Base-by-base conservation (phyloP, 2,329 filamentous ascomycete species). In the Dactylonectria estremocensis region DNA sequence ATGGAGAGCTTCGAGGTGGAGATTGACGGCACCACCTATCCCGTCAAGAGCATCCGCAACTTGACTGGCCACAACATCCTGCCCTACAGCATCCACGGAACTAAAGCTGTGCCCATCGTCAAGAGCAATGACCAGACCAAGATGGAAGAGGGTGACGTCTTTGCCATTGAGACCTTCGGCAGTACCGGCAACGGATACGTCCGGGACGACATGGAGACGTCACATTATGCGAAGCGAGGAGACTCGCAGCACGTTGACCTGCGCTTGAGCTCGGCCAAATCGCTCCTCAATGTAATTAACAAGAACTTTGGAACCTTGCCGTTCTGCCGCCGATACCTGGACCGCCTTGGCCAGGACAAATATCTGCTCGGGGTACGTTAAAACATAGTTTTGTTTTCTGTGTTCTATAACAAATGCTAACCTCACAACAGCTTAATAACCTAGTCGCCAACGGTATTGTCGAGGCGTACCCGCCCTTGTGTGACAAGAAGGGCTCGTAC, bases 141-240 rank as follows among this genome's bases (percentile, higher is more conserved):
- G 87, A 98, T 98, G 95, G 95, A 98, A 83, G 95, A 98, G 83
- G 95, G 95, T 48, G 95, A 98, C 78, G 91, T 95, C 18, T 98
- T 97, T 80, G 95, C 95, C 71, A 97, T 98, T 75, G 95, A 98
- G 85, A 98, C 95, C 0, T 98, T 98, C 80, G 95, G 95, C 68
- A 96, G 92, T 80, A 98, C 95, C 22, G 95, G 95, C 71, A 95
- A 94, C 79, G 95, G 95, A 72, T 93, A 93, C 78, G 93, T 97
- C 64, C 86, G 90, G 72, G 95, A 98, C 77, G 94, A 97, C 82
- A 92, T 94, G 82, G 95, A 97, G 85, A 90, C 91, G 18, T 97
- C 94, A 49, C 95, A 97, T 82, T 98, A 98, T 76, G 95, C 94
- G 52, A 91, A 92, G 80, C 86, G 88, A 69, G 81, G 85, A 37